A percentile compares a stretch with the other conserved stretches of the same genome.
These are phyloP conservation scores for Verticillium albo-atrum DNA, from an alignment of 2,329 filamentous ascomycete species.

Conservation along the genomic window DNA sequence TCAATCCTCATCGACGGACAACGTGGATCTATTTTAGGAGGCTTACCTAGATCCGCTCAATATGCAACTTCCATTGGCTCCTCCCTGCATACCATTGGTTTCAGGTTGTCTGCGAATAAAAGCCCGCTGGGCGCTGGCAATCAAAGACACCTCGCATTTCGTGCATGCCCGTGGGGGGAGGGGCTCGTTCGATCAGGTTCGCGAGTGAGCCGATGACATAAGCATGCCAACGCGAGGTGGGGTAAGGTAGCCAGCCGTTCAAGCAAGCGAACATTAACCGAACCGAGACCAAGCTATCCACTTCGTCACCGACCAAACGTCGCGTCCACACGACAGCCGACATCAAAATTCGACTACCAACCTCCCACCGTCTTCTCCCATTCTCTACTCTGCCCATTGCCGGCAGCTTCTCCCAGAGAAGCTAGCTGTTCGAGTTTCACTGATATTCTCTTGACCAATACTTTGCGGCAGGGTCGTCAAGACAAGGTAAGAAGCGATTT, in stretches of 20 bases:
- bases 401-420: not conserved
- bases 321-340: not conserved
- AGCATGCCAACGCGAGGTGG: not conserved
- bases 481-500: not conserved
- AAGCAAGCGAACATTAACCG: not conserved
- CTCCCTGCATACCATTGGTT: slow-evolving; percentile 22
- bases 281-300: not conserved
- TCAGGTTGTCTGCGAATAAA: slow-evolving; percentile 26
- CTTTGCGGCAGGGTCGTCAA: not conserved
- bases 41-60: slow-evolving; percentile 2
- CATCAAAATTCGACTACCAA: not conserved
- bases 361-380: not conserved
- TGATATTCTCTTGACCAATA: not conserved
- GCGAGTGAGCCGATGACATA: not conserved
- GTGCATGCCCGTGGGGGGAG: not conserved
- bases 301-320: not conserved
- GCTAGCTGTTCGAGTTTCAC: not conserved
- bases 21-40: slow-evolving; percentile 11
- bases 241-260: not conserved
- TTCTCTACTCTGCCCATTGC: not conserved
- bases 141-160: not conserved
- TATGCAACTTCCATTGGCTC: not conserved
- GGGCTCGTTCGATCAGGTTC: not conserved
- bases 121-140: slow-evolving; percentile 11
- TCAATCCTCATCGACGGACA: not conserved